Evolutionary conservation across 225 moss, liverwort and hornwort species (phyloP), one percentile per base, ranked within the genome.

Genomic region (Pseudisothecium myosuroides): DNA sequence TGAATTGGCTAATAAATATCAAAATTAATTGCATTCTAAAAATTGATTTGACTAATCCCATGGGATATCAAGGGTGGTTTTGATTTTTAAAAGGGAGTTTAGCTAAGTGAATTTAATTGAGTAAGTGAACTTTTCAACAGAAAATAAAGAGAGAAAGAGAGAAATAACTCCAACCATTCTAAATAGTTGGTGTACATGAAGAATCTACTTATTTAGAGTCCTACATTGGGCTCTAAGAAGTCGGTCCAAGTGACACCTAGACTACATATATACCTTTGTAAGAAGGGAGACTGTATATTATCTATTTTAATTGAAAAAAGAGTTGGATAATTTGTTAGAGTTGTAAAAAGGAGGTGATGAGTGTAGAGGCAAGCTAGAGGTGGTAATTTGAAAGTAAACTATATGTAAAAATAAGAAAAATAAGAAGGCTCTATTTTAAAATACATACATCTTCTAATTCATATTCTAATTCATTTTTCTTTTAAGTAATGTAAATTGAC

Each of bases 171-270:
- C 2, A 39, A 23, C 12, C 7, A 68, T 2, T n/a, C 12, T 22
- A n/a, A n/a, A 12, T n/a, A 37, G 37, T 37, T 67, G 37, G 68
- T 22, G 22, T 22, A n/a, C 8, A n/a, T 36, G 3, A 68, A 22
- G 22, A 22, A 0, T n/a, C 0, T n/a, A 4, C 22, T n/a, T 12
- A 0, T 64, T 64, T 32, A 68, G 6, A 11, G 22, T n/a, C 4
- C 22, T 0, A n/a, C 3, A 0, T 21, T 68, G 4, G 22, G 2
- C 17, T 17, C 1, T 2, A 1, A 64, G 16, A 63, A 32, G 17
- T 8, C 0, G 1, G 4, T 64, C 17, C 9, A 13, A 68, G n/a
- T 67, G 12, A 67, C 11, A 37, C 21, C 11, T 11, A 6, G 6
- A 9, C 11, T 11, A 3, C n/a, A 67, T 12, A 67, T n/a, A n/a